A percentile compares a stretch with the other conserved stretches of the same genome.
Evolutionary conservation across 192 early-diverging fungal species (phyloP).

Genomic region (Chytriomyces sp.): DNA sequence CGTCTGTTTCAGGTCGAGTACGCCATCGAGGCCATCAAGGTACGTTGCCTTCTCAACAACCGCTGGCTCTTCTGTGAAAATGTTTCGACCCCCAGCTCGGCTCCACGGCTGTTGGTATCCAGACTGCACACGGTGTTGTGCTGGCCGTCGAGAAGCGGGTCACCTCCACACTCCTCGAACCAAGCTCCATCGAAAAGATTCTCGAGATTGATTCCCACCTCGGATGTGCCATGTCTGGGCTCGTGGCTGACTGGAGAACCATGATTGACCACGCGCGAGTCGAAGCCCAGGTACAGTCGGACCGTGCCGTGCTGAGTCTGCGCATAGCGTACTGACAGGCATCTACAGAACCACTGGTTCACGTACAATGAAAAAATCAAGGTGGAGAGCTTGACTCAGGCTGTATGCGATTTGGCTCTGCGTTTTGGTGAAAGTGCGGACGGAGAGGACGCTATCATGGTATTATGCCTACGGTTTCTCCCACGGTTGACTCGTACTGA

Average conservation of each 20-base stretch:
- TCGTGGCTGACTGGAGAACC: slow-evolving; percentile 94
- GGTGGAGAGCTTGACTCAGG: slow-evolving; percentile 95
- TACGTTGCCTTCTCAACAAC: background rate
- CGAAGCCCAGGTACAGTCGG: slow-evolving; percentile 79
- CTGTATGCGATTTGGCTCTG: slow-evolving; percentile 96
- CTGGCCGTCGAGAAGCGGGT: slow-evolving; percentile 98
- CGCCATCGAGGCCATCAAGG: slow-evolving; percentile 99
- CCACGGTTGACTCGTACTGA: background rate
- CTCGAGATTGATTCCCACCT: slow-evolving; percentile 94
- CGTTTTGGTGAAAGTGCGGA: slow-evolving; percentile 96
- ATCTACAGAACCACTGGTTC: slow-evolving; percentile 84
- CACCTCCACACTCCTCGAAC: slow-evolving; percentile 88
- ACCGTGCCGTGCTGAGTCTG: slow-evolving; percentile 4
- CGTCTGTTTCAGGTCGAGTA: slow-evolving; percentile 99
- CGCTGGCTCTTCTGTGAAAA: background rate
- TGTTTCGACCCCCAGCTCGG: slow-evolving; percentile 66
- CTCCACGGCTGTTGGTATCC: slow-evolving; percentile 96
- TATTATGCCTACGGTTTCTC: slow-evolving; percentile 29
- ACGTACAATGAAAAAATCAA: slow-evolving; percentile 94
- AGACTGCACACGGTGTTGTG: slow-evolving; percentile 90
- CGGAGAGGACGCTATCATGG: slow-evolving; percentile 97
- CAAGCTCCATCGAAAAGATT: slow-evolving; percentile 97
- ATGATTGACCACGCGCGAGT: slow-evolving; percentile 98
- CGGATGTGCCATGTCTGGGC: slow-evolving; percentile 96
- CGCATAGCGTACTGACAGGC: background rate